Conservation (phyloP, 2,329 filamentous ascomycete species). For the Xylaria sp. region DNA sequence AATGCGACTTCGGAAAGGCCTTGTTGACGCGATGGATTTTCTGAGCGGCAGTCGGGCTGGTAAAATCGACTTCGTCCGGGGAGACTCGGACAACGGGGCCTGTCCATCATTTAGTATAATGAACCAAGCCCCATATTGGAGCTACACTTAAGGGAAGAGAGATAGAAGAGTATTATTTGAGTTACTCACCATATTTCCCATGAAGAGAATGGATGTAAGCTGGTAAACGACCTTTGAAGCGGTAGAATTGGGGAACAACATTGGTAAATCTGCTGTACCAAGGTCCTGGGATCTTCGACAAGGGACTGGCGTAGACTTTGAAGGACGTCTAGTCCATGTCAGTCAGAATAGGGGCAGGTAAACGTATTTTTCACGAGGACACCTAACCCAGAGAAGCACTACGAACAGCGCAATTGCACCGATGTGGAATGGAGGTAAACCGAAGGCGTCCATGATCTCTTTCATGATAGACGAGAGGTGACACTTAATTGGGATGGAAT, state of each 20-base stretch:
- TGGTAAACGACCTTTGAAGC: conserved; percentile 2
- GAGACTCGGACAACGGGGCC: conserved; percentile 35
- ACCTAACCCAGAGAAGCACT: not conserved
- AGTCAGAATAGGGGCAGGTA: not conserved
- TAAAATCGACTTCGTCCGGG: conserved; percentile 32
- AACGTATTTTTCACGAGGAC: not conserved
- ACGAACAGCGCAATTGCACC: not conserved
- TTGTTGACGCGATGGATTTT: conserved; percentile 31
- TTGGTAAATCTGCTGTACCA: conserved; percentile 12
- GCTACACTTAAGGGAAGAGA: not conserved
- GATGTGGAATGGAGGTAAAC: not conserved
- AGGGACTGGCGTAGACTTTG: not conserved
- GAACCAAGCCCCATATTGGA: not conserved
- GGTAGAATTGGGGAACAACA: not conserved
- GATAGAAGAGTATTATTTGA: not conserved
- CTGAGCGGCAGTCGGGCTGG: conserved; percentile 23
- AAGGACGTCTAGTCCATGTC: not conserved
- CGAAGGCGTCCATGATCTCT: not conserved
- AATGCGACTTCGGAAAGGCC: conserved; percentile 30
- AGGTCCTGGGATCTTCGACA: conserved; percentile 8
- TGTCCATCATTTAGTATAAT: conserved; percentile 3
- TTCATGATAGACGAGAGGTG: not conserved
- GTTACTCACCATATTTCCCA: conserved; percentile 30
- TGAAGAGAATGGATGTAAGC: conserved; percentile 32
- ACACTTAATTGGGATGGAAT: not conserved